These are phyloP conservation scores for Lupinus albus DNA, from an alignment of 306 rosid genomes.

Conservation along the genomic window DNA sequence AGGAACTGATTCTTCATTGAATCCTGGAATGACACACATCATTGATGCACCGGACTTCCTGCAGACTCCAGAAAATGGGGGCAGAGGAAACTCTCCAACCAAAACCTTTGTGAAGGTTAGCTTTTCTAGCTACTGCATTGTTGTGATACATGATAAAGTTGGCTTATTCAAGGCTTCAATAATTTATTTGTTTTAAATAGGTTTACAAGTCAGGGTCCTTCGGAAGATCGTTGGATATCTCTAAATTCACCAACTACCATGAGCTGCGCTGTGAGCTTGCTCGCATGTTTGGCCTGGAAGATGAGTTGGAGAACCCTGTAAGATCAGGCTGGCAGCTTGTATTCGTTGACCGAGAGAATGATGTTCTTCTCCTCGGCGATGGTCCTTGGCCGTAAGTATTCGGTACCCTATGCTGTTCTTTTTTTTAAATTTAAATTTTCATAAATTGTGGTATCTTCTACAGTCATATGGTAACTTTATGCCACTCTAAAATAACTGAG, in stretches of 20 bases:
- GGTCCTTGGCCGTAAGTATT: constrained; percentile 54
- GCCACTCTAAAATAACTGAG: background rate
- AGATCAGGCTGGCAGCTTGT: constrained; percentile 99
- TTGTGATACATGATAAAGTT: background rate
- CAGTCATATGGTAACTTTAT: constrained; percentile 6
- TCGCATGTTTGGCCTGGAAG: constrained; percentile 81
- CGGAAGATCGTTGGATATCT: constrained; percentile 52
- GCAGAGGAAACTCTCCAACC: constrained; percentile 60
- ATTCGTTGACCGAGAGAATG: constrained; percentile 93
- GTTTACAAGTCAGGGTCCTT: constrained; percentile 53
- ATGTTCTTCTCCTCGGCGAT: constrained; percentile 90
- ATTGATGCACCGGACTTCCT: constrained; percentile 71
- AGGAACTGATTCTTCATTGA: constrained; percentile 63
- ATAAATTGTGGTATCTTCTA: constrained; percentile 1
- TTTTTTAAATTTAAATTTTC: background rate
- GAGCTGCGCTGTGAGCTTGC: constrained; percentile 91
- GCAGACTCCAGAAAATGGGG: constrained; percentile 70
- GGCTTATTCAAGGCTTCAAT: constrained; percentile 8
- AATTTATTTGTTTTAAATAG: constrained; percentile 21
- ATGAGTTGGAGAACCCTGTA: constrained; percentile 84
- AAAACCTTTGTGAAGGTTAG: constrained; percentile 92
- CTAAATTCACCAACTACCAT: constrained; percentile 81
- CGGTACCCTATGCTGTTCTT: background rate
- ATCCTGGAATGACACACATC: constrained; percentile 65
- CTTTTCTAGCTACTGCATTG: background rate